Evolutionary conservation across 192 early-diverging fungal species (phyloP).

Genomic region (Mortierella claussenii): DNA sequence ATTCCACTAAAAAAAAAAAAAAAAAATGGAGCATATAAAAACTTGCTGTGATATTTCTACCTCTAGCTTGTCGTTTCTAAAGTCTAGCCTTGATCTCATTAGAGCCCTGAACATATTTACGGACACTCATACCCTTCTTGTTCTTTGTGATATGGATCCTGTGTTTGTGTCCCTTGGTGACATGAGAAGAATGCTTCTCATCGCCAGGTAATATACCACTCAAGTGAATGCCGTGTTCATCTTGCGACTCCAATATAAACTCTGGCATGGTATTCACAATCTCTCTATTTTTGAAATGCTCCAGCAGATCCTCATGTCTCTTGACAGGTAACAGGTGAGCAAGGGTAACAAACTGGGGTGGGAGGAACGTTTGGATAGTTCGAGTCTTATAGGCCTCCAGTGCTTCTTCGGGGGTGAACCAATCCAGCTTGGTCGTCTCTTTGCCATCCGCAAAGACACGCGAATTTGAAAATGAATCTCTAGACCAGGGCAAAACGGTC

Average conservation of each 20-base stretch:
- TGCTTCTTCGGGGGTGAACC: slow-evolving; percentile 74
- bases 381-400: slow-evolving; percentile 58
- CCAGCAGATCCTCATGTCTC: slow-evolving; percentile 59
- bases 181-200: slow-evolving; percentile 43
- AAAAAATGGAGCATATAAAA: not conserved
- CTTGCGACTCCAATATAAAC: slow-evolving; percentile 45
- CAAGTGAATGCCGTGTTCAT: slow-evolving; percentile 27
- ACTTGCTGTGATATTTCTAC: not conserved
- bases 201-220: slow-evolving; percentile 57
- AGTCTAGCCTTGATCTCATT: slow-evolving; percentile 41
- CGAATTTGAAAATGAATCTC: slow-evolving; percentile 37
- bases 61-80: not conserved
- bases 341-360: slow-evolving; percentile 75
- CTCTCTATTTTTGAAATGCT: slow-evolving; percentile 19
- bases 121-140: slow-evolving; percentile 46
- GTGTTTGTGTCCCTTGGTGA: slow-evolving; percentile 26
- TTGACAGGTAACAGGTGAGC: slow-evolving; percentile 56
- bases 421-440: slow-evolving; percentile 71
- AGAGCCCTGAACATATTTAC: slow-evolving; percentile 28
- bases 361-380: slow-evolving; percentile 62
- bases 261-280: slow-evolving; percentile 49
- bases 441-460: slow-evolving; percentile 60
- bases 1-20: slow-evolving; percentile 5
- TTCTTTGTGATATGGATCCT: slow-evolving; percentile 29
- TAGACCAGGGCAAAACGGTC: slow-evolving; percentile 60